Percentiles rank a stretch among this genome's conserved stretches.
phyloP scores from a whole-genome alignment of 2,329 filamentous ascomycete genomes.

The Talaromyces sp. region DNA sequence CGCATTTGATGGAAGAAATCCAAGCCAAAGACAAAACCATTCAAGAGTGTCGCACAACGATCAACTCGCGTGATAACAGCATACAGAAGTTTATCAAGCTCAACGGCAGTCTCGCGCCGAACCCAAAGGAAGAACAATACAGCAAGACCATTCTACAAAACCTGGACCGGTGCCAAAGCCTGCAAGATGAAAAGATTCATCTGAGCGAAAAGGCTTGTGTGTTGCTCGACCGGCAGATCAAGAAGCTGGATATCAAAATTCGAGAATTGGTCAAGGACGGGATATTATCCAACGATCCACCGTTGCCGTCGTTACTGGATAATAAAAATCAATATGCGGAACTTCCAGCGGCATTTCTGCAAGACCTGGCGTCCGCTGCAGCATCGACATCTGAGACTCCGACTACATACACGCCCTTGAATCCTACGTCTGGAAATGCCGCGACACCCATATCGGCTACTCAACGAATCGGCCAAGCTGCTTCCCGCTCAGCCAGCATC shows the following conservation, averaged over 20 bases:
- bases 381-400: conserved; percentile 33
- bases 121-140: conserved; percentile 62
- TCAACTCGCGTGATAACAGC: conserved; percentile 56
- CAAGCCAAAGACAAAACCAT: conserved; percentile 62
- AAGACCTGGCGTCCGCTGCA: conserved; percentile 34
- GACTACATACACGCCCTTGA: conserved; percentile 47
- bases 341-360: conserved; percentile 49
- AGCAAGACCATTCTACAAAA: conserved; percentile 55
- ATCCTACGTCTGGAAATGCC: conserved; percentile 54
- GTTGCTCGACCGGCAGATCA: conserved; percentile 61
- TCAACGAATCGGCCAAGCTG: conserved; percentile 44
- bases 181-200: conserved; percentile 61
- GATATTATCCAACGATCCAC: conserved; percentile 56
- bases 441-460: conserved; percentile 52
- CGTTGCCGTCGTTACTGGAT: conserved; percentile 57
- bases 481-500: conserved; percentile 30
- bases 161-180: conserved; percentile 53
- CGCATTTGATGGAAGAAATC: conserved; percentile 64
- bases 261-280: conserved; percentile 58
- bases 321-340: conserved; percentile 42
- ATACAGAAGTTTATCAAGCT: conserved; percentile 64
- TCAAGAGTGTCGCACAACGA: conserved; percentile 54
- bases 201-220: conserved; percentile 58
- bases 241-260: conserved; percentile 59
- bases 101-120: conserved; percentile 58